Base-by-base conservation (phyloP, 495 filamentous ascomycete genomes). In the Penicillium dipodomyicola region DNA sequence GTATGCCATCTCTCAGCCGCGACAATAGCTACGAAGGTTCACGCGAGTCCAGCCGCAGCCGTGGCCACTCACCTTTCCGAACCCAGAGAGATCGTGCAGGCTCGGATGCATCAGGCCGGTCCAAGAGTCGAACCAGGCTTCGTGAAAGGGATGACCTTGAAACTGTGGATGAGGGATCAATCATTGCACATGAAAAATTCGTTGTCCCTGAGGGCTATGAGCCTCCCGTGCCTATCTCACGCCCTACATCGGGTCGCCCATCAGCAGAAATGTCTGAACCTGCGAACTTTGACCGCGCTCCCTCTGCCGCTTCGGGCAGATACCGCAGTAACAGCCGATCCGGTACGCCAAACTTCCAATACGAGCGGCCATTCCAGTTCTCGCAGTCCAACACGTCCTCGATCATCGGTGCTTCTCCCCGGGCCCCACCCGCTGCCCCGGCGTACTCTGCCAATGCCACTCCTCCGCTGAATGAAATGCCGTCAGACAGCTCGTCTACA, bases 81-180 rank as follows among this genome's bases (percentile, higher is more conserved):
- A 64, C 74, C 4, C 80, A 79, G 29, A 71, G 84, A 29, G 83
- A 85, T 47, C 79, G 85, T 23, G 87, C 85, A 42, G 80, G 77
- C 49, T 88, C 87, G 0, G 84, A 88, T 46, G 77, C 81, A 4
- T 81, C 80, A 39, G 74, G 73, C 33, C 79, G 80, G 12, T 83
- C 83, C 3, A 79, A 80, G 58, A 83, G 77, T 56, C 80, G 83
- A 19, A 81, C 80, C 44, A 68, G 72, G 19, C 68, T 67, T n/a
- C 72, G 73, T 4, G 74, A 74, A 7, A 64, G 72, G 5, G 76
- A 84, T 27, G 79, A 84, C 49, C 59, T 77, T 5, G 65, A 66
- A 41, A 76, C 72, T 17, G 58, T 77, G 9, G 66, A 75, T 4
- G 74, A 75, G 48, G 68, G 65, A 9, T 39, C 67, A 2, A 62